Evolutionary conservation across 2,329 filamentous ascomycete species (phyloP), one percentile per base, ranked within the genome.

Genomic region (Ustulina deusta): DNA sequence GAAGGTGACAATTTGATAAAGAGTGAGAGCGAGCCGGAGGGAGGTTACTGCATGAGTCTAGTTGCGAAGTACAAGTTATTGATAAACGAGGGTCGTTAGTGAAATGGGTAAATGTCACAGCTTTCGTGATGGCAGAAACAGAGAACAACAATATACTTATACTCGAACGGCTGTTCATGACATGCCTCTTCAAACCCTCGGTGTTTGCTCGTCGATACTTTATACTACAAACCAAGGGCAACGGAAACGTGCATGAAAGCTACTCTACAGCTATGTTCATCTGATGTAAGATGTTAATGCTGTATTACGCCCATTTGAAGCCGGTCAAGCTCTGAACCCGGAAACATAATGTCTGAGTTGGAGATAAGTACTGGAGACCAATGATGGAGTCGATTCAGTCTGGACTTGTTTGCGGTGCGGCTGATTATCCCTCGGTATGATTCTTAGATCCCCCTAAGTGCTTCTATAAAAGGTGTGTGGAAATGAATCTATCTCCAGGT

Each of bases 231-330:
- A 42, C 1, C 25, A 44, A 15, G 38, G 48, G 27, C 17, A 11
- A 32, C 25, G 36, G 48, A 32, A 54, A 40, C 36, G 17, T 32
- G 34, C 48, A 61, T 15, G 17, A 22, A 6, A 42, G 54, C 15
- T 51, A 20, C 20, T n/a, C 29, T 6, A 38, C 29, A n/a, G 29
- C 13, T 20, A 27, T 29, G 15, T 52, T 20, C 46, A n/a, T 52
- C 34, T 38, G 32, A 61, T 56, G 58, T 38, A 60, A 60, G 44
- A 22, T 15, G 34, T 40, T 20, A 17, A 52, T 51, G 48, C 32
- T 27, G 34, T 61, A 29, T 61, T 49, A 60, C 42, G n/a, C 27
- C 29, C 22, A n/a, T 36, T 49, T 51, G 22, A 55, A 40, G 51
- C 52, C 34, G 52, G 52, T 55, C 52, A 40, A 27, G 34, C 15